These are phyloP conservation scores for Ploettnerulaceae sp. DNA, from an alignment of 2,329 filamentous ascomycete genomes.

Conservation along the genomic window DNA sequence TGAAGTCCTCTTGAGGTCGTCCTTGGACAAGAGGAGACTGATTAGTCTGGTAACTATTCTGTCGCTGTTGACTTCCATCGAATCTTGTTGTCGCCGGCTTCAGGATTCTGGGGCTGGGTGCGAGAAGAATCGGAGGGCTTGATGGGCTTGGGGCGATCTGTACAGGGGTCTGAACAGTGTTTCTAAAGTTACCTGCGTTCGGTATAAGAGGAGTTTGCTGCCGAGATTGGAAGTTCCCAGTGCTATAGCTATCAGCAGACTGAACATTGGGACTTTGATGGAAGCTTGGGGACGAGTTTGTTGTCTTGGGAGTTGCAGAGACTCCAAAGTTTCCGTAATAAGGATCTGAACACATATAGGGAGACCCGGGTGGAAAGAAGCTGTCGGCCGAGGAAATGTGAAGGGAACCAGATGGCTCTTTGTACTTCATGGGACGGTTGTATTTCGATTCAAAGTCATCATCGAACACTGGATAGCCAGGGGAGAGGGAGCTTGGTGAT, in stretches of 20 bases:
- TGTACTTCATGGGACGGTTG: slow-evolving; percentile 26
- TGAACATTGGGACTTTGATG: slow-evolving; percentile 20
- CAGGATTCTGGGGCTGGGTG: slow-evolving; percentile 22
- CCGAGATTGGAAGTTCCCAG: slow-evolving; percentile 12
- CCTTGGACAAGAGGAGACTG: slow-evolving; percentile 24
- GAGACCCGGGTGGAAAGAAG: slow-evolving; percentile 17
- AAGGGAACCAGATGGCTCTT: slow-evolving; percentile 14
- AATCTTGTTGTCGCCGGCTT: slow-evolving; percentile 16
- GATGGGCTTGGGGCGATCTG: neutral
- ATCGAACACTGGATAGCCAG: slow-evolving; percentile 12
- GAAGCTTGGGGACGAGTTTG: slow-evolving; percentile 21
- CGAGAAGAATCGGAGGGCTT: slow-evolving; percentile 17
- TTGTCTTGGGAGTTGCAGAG: slow-evolving; percentile 20
- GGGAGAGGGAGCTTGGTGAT: slow-evolving; percentile 14
- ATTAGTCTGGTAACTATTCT: slow-evolving; percentile 20
- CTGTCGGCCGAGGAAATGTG: slow-evolving; percentile 20
- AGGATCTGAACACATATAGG: slow-evolving; percentile 17
- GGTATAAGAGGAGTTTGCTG: slow-evolving; percentile 2
- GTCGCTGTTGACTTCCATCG: slow-evolving; percentile 21
- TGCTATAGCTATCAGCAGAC: slow-evolving; percentile 19
- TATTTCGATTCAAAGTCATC: slow-evolving; percentile 20
- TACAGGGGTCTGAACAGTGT: slow-evolving; percentile 17
- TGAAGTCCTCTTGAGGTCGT: slow-evolving; percentile 9
- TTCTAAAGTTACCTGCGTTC: neutral
- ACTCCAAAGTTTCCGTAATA: slow-evolving; percentile 28